Evolutionary conservation across 345 rosid species (phyloP).

Genomic region (Eucalyptus marginata): DNA sequence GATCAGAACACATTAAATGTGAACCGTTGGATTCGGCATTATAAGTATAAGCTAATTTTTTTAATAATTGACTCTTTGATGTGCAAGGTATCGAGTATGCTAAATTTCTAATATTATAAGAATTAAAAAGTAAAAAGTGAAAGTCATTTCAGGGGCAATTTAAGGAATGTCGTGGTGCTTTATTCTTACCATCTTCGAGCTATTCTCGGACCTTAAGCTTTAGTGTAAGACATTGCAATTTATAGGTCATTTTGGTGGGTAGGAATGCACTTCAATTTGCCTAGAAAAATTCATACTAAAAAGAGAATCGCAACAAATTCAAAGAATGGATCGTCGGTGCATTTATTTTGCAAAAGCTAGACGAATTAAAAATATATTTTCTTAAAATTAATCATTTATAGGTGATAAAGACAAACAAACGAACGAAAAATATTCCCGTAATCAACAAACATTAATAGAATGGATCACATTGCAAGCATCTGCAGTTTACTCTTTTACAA

Average conservation of each 20-base stretch:
- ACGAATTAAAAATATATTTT: neutral
- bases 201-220: neutral
- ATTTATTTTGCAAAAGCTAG: neutral
- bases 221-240: neutral
- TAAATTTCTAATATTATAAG: neutral
- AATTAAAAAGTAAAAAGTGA: neutral
- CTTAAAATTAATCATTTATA: accelerated
- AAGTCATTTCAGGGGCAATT: neutral
- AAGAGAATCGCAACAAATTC: neutral
- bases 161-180: neutral
- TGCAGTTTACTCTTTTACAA: neutral
- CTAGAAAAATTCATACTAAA: neutral
- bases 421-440: accelerated
- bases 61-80: neutral
- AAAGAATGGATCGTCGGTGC: neutral
- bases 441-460: neutral
- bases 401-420: neutral
- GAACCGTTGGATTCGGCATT: neutral
- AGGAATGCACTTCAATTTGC: neutral
- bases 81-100: neutral
- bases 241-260: neutral
- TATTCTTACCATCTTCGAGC: neutral
- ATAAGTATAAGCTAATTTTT: neutral
- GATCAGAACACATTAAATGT: neutral
- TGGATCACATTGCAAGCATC: neutral